phyloP scores from a whole-genome alignment of 2,329 filamentous ascomycete genomes.

The Alternaria sp. region DNA sequence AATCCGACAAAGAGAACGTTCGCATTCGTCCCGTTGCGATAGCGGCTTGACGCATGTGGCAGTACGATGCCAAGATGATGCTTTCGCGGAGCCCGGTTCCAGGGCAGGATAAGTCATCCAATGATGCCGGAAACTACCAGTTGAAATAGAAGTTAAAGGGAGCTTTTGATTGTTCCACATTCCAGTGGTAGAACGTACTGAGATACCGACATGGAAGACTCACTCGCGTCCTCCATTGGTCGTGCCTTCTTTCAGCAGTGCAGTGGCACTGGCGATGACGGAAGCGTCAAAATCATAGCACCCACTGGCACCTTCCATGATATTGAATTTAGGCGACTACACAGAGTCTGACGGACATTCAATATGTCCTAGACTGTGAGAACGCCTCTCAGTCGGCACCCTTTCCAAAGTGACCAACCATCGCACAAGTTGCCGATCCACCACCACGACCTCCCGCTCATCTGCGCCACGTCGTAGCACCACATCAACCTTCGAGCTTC shows the following conservation, averaged over 20 bases:
- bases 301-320: background rate
- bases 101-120: background rate
- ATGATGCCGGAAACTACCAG: background rate
- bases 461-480: conserved; percentile 40
- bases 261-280: background rate
- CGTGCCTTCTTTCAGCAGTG: conserved; percentile 15
- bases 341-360: background rate
- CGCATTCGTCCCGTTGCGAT: background rate
- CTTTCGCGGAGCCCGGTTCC: background rate
- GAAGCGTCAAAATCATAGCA: background rate
- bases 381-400: conserved; percentile 1
- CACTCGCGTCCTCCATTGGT: background rate
- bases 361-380: background rate
- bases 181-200: background rate
- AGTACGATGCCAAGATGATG: background rate
- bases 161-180: background rate
- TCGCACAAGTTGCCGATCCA: conserved; percentile 36
- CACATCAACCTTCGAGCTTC: conserved; percentile 10
- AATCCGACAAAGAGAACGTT: background rate
- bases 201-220: background rate
- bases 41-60: background rate
- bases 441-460: conserved; percentile 16
- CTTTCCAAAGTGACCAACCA: conserved; percentile 11
- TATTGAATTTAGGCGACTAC: background rate
- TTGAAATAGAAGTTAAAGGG: background rate